These are phyloP conservation scores for Omphalotus guepiniiformis DNA, from an alignment of 768 basidiomycete genomes.

Conservation along the genomic window DNA sequence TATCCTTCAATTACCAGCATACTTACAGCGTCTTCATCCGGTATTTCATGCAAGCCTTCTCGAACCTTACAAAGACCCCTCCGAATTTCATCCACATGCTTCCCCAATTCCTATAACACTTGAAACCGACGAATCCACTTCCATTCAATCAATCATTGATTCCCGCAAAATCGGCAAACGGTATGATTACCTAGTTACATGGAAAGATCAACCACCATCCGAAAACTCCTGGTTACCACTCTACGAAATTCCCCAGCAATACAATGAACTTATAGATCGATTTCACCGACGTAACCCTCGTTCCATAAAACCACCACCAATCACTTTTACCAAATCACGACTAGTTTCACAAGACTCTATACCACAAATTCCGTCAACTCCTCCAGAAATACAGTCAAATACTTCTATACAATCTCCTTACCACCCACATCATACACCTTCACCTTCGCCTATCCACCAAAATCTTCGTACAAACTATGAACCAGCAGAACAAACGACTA, in stretches of 20 bases:
- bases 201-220: conserved; percentile 19
- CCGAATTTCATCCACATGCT: conserved; percentile 26
- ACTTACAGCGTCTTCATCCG: conserved; percentile 19
- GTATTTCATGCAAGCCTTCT: conserved; percentile 29
- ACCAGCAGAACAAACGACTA: conserved; percentile 10
- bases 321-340: neutral
- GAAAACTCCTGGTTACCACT: conserved; percentile 33
- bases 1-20: conserved; percentile 15
- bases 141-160: conserved; percentile 25
- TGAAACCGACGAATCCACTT: conserved; percentile 12
- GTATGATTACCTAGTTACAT: conserved; percentile 33
- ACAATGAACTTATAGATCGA: conserved; percentile 25
- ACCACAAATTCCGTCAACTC: neutral
- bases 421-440: neutral
- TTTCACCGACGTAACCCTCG: conserved; percentile 31
- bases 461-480: conserved; percentile 9
- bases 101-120: conserved; percentile 18
- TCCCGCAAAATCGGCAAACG: conserved; percentile 28
- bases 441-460: neutral
- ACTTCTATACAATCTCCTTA: neutral
- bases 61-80: conserved; percentile 29
- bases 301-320: conserved; percentile 23
- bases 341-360: too few relatives aligned
- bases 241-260: conserved; percentile 27
- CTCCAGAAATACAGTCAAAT: too few relatives aligned